phyloP scores from a whole-genome alignment of 768 basidiomycete species.

The Chalciporus piperatus region DNA sequence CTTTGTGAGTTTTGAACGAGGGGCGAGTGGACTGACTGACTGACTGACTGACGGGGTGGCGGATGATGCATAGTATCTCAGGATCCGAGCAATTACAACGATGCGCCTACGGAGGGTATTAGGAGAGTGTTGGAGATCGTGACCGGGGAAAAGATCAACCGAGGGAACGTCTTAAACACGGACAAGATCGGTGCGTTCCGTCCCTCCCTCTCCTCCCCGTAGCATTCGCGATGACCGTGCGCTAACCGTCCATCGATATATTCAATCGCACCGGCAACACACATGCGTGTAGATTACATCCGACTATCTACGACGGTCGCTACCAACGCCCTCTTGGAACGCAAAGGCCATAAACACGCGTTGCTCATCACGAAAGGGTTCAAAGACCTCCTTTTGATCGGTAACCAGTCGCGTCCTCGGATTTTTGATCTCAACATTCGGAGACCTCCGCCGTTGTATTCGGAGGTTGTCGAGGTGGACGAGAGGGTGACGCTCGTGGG shows the following conservation, averaged over 20 bases:
- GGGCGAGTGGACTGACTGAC: no score
- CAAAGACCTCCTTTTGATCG: slow-evolving; percentile 87
- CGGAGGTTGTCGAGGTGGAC: slow-evolving; percentile 61
- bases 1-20: slow-evolving; percentile 52
- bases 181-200: slow-evolving; percentile 69
- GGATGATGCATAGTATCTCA: slow-evolving; percentile 64
- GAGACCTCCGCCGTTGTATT: slow-evolving; percentile 73
- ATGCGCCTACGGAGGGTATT: slow-evolving; percentile 95
- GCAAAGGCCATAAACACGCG: slow-evolving; percentile 91
- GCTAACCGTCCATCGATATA: no score
- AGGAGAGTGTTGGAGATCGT: slow-evolving; percentile 79
- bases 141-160: slow-evolving; percentile 62
- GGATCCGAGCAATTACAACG: slow-evolving; percentile 82
- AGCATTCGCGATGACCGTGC: no score
- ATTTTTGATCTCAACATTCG: slow-evolving; percentile 95
- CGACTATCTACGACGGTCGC: slow-evolving; percentile 93
- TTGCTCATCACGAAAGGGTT: slow-evolving; percentile 90
- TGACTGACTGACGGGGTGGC: background rate
- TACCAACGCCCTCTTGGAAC: slow-evolving; percentile 92
- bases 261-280: background rate
- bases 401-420: slow-evolving; percentile 90
- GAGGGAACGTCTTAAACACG: slow-evolving; percentile 66
- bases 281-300: slow-evolving; percentile 96
- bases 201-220: no score
- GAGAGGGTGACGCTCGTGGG: slow-evolving; percentile 95